Percentiles rank a stretch among this genome's conserved stretches.
Evolutionary conservation across 768 basidiomycete species (phyloP).

Genomic region (Collybia nuda): DNA sequence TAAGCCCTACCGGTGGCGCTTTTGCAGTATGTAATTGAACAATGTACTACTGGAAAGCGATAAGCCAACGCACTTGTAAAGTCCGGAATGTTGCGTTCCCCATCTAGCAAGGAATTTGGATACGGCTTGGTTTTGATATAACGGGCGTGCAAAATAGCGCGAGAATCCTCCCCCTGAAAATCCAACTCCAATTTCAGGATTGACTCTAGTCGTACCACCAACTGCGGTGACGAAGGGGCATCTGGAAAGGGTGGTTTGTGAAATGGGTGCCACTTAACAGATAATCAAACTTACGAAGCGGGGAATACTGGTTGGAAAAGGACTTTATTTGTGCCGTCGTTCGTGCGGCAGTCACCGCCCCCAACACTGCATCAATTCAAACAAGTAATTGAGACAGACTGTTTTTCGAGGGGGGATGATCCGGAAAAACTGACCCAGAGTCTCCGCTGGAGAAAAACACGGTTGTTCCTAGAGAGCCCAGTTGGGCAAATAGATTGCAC

Average conservation of each 20-base stretch:
- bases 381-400: neutral
- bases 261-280: neutral
- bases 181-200: conserved; percentile 57
- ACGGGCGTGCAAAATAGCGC: conserved; percentile 50
- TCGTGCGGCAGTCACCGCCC: conserved; percentile 50
- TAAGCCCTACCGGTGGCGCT: conserved; percentile 54
- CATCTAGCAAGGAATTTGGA: conserved; percentile 40
- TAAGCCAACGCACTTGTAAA: conserved; percentile 48
- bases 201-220: conserved; percentile 60
- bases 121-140: conserved; percentile 52
- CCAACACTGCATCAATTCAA: conserved; percentile 44
- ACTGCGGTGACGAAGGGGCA: conserved; percentile 72
- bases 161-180: conserved; percentile 77
- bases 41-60: neutral
- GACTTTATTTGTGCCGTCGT: conserved; percentile 38
- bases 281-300: conserved; percentile 35
- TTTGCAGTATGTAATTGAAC: conserved; percentile 9
- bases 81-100: conserved; percentile 44
- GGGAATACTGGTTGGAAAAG: conserved; percentile 60
- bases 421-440: conserved; percentile 34
- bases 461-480: conserved; percentile 58
- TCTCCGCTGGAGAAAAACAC: conserved; percentile 69
- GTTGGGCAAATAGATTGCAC: conserved; percentile 61
- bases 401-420: conserved; percentile 1
- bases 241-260: conserved; percentile 16